Evolutionary conservation across 257 asterid genomes (phyloP).

Genomic region (Solanum megistacrolobum): DNA sequence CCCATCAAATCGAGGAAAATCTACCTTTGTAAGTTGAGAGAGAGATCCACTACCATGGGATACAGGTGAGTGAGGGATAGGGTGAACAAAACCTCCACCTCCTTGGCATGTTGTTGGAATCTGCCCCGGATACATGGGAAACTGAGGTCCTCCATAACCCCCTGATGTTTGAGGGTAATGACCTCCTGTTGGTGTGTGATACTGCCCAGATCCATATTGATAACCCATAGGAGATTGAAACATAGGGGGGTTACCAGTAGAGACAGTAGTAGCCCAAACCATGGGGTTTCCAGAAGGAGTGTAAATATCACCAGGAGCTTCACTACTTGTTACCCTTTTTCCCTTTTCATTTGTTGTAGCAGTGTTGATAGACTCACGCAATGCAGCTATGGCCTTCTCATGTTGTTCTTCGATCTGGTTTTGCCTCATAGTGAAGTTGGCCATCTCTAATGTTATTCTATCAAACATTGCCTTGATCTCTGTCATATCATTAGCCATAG

Average conservation of each 20-base stretch:
- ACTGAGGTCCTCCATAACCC: background rate
- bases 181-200: background rate
- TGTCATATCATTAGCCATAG: too few relatives aligned
- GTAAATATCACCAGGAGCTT: background rate
- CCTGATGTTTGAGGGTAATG: background rate
- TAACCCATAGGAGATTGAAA: background rate
- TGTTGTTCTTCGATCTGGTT: too few relatives aligned
- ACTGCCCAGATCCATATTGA: too few relatives aligned
- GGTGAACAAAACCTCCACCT: background rate
- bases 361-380: too few relatives aligned
- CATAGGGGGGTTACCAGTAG: background rate
- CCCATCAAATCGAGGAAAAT: background rate
- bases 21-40: background rate
- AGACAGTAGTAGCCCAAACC: background rate
- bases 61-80: too few relatives aligned
- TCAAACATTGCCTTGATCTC: too few relatives aligned
- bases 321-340: background rate
- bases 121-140: too few relatives aligned
- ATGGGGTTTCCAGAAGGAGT: background rate
- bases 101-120: too few relatives aligned
- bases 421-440: too few relatives aligned
- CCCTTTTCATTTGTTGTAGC: background rate
- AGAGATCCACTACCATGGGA: background rate
- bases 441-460: too few relatives aligned
- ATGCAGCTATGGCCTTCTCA: too few relatives aligned